A percentile compares a stretch with the other conserved stretches of the same genome.
Evolutionary conservation across 306 rosid species (phyloP).

Genomic region (Sesbania bispinosa): DNA sequence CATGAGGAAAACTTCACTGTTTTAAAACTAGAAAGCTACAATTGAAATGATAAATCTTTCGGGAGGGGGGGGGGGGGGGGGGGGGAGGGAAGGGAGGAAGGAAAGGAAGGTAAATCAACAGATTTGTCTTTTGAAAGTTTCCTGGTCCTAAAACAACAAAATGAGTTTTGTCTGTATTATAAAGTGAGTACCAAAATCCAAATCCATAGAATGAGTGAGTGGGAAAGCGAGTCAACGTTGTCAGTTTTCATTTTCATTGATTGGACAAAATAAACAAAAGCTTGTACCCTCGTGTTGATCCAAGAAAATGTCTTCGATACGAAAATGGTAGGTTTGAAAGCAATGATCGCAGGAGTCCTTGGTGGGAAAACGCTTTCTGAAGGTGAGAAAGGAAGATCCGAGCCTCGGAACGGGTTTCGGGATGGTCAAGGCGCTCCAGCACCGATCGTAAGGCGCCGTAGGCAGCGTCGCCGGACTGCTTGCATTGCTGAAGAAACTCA

Average conservation of each 20-base stretch:
- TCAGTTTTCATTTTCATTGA: neutral
- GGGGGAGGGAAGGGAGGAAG: too few species aligned
- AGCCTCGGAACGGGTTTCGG: conserved; percentile 58
- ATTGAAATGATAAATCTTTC: neutral
- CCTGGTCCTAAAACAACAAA: neutral
- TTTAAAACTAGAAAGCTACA: neutral
- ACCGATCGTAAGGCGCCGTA: conserved; percentile 66
- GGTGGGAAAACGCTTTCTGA: conserved; percentile 66
- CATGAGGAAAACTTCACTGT: neutral
- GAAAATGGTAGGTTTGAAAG: conserved; percentile 67
- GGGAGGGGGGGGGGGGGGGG: too few species aligned
- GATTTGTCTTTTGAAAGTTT: neutral
- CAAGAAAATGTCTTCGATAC: conserved; percentile 77
- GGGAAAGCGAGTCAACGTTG: neutral
- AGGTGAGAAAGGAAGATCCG: conserved; percentile 83
- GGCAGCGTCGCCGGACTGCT: conserved; percentile 80
- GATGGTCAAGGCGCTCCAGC: conserved; percentile 77
- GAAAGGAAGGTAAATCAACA: neutral
- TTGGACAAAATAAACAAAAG: neutral
- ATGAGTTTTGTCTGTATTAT: neutral
- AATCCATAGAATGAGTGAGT: neutral
- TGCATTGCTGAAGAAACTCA: conserved; percentile 60
- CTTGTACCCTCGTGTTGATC: conserved; percentile 61
- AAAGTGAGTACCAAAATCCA: neutral
- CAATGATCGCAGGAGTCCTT: conserved; percentile 61